These are phyloP conservation scores for Secale cereale DNA, from an alignment of 176 grass and related monocot genomes.

Conservation along the genomic window DNA sequence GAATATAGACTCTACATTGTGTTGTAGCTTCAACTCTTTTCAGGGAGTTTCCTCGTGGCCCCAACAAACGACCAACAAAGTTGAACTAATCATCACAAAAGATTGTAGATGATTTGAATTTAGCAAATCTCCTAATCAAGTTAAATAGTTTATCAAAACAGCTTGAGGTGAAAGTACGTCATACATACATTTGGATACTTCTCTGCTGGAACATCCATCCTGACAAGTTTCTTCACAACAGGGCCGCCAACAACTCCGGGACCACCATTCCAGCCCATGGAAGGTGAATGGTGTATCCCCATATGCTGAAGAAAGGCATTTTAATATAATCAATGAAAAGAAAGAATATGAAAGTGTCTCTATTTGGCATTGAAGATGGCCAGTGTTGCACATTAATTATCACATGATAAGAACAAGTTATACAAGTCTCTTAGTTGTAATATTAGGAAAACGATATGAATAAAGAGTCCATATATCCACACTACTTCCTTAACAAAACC, in stretches of 20 bases:
- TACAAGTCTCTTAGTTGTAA: background rate
- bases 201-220: slow-evolving; percentile 80
- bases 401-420: background rate
- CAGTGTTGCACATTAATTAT: background rate
- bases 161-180: background rate
- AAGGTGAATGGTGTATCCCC: slow-evolving; percentile 39
- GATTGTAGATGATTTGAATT: slow-evolving; percentile 27
- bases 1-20: slow-evolving; percentile 97
- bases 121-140: background rate
- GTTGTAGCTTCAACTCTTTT: slow-evolving; percentile 98
- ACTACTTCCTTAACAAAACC: background rate
- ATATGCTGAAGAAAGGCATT: slow-evolving; percentile 59
- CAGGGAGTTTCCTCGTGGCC: slow-evolving; percentile 92
- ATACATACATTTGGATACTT: slow-evolving; percentile 80
- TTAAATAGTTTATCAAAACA: slow-evolving; percentile 18
- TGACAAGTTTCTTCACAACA: slow-evolving; percentile 68
- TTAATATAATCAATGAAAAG: background rate
- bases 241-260: slow-evolving; percentile 42
- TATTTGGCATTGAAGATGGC: background rate
- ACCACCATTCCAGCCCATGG: slow-evolving; percentile 53
- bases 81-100: slow-evolving; percentile 70
- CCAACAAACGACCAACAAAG: slow-evolving; percentile 97
- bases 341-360: background rate
- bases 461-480: background rate
- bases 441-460: background rate